Base-by-base conservation (phyloP, 164 flowering plant species). In the Umbellularia californica region DNA sequence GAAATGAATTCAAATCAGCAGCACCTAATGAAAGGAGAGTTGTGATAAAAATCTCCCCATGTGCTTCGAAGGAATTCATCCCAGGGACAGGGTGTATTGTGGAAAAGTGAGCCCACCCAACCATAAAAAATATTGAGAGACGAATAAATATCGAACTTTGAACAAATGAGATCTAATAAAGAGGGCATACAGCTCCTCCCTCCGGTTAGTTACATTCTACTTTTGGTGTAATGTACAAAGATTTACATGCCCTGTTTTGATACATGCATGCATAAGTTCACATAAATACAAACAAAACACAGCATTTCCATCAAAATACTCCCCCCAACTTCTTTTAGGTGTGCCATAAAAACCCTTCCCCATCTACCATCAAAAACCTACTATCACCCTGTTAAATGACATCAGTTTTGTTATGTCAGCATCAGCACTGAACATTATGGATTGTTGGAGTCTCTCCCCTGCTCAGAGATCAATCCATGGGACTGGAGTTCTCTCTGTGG, bases 241-340 rank as follows among this genome's bases (percentile, higher is more conserved):
- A 64, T 64, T 64, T 64, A 64, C 67, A 64, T 64, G 67, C 67
- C 23, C 47, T 41, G 47, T 41, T 41, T 64, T 25, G 67, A 13
- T 64, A 64, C 67, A 64, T 64, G 67, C 15, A n/a, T 64, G 17
- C 67, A 64, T 64, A 25, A 20, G 10, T 60, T 23, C 67, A 64
- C 24, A 14, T 25, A 64, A 41, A 41, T 64, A 64, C 67, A 64
- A 19, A 60, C 47, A 41, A 41, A 41, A 41, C 64, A 60, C 23
- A 23, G 14, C 5, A 64, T 25, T 24, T 64, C 11, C 67, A 20
- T 60, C 23, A 60, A 23, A 60, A 60, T 7, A 23, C 64, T 60
- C 17, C 64, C 64, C 22, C 24, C 64, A 58, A 41, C 10, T 7
- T 41, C 47, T 3, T 41, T 41, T 6, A 41, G 47, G 47, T 35